These are phyloP conservation scores for Trichomonas vaginalis DNA, from an alignment of 208 protist genomes.

Conservation along the genomic window DNA sequence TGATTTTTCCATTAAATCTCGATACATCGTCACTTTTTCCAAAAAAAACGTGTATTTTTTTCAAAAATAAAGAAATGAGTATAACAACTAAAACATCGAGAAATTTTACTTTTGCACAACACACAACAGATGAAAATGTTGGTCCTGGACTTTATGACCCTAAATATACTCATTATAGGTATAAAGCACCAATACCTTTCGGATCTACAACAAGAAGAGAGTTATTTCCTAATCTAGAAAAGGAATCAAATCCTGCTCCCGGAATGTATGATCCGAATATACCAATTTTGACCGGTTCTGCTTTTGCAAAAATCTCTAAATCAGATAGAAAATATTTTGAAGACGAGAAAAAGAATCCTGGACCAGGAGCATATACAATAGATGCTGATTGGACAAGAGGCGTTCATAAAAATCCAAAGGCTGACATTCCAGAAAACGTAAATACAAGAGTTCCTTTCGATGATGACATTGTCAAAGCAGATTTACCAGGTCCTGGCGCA, in stretches of 20 bases:
- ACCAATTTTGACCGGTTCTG: neutral
- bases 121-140: neutral
- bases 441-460: too few relatives aligned
- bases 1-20: too few relatives aligned
- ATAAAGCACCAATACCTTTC: neutral
- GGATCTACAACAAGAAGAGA: neutral
- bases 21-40: too few relatives aligned
- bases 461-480: too few relatives aligned
- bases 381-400: neutral
- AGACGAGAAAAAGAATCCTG: neutral
- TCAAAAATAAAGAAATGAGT: neutral
- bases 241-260: neutral
- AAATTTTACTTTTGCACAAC: neutral
- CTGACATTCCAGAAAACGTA: neutral
- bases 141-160: neutral
- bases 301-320: neutral
- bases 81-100: neutral
- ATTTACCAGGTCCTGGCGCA: neutral
- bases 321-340: neutral
- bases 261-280: neutral
- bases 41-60: neutral
- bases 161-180: neutral
- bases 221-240: neutral
- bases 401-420: neutral
- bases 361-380: neutral